A percentile compares a stretch with the other conserved stretches of the same genome.
Evolutionary conservation across 495 filamentous ascomycete species (phyloP).

Genomic region (Immersiella caudata): DNA sequence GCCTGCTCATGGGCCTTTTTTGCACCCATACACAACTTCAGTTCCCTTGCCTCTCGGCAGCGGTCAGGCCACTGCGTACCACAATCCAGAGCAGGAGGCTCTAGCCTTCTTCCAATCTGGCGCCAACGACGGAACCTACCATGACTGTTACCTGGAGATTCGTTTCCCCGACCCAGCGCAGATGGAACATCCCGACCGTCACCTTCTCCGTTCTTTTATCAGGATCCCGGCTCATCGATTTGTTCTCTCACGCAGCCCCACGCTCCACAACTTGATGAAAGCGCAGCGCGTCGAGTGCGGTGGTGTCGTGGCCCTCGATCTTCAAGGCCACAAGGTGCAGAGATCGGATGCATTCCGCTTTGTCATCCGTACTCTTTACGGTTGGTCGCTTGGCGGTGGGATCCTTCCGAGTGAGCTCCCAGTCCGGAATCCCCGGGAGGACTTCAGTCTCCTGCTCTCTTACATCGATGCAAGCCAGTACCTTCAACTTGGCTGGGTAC

Average conservation of each 20-base stretch:
- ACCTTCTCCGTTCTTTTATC: slow-evolving; percentile 40
- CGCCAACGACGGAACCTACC: slow-evolving; percentile 44
- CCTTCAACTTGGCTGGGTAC: slow-evolving; percentile 48
- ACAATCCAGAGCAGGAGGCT: slow-evolving; percentile 36
- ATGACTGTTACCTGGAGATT: slow-evolving; percentile 55
- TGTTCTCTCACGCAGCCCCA: slow-evolving; percentile 54
- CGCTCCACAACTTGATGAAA: slow-evolving; percentile 35
- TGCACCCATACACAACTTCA: slow-evolving; percentile 16
- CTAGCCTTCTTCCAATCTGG: slow-evolving; percentile 43
- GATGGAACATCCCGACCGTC: slow-evolving; percentile 50
- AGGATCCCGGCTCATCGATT: slow-evolving; percentile 54
- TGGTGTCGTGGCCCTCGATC: slow-evolving; percentile 45
- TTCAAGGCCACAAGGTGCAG: slow-evolving; percentile 45
- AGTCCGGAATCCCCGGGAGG: slow-evolving; percentile 38
- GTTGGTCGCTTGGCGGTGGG: slow-evolving; percentile 33
- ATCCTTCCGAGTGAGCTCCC: slow-evolving; percentile 26
- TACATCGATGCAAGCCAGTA: slow-evolving; percentile 57
- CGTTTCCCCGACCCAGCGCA: slow-evolving; percentile 41
- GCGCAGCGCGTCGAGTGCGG: slow-evolving; percentile 22
- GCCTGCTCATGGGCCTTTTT: slow-evolving; percentile 19
- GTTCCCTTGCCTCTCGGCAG: slow-evolving; percentile 1
- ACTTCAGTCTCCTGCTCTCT: slow-evolving; percentile 52
- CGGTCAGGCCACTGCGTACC: slow-evolving; percentile 11
- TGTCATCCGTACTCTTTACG: slow-evolving; percentile 54
- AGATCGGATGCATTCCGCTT: slow-evolving; percentile 52